Base-by-base conservation (phyloP, 2,329 filamentous ascomycete species). In the Helminthosporium solani region DNA sequence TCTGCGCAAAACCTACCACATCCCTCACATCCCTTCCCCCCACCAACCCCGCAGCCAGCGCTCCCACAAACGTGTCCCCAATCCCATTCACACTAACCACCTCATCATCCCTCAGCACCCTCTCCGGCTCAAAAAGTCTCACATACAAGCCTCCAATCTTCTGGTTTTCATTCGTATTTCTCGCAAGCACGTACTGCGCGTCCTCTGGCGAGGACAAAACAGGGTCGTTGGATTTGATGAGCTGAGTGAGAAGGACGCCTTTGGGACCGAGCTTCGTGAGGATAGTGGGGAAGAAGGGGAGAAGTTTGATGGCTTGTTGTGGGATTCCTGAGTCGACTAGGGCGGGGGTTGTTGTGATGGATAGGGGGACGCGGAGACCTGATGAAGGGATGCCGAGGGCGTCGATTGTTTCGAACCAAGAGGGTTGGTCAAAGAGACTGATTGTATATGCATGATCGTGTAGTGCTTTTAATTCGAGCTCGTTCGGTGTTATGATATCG, bases 51-150 rank as follows among this genome's bases (percentile, higher is more conserved):
- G 90, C 86, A n/a, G 96, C 75, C 45, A 96, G 58, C 12, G 90
- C 86, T 0, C 92, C 94, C 7, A 95, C 76, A 67, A 97, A 91
- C 0, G 94, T 96, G 70, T 99, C 94, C 0, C 94, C 94, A 2
- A 90, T 90, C 0, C 92, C 94, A 66, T 97, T 97, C 8, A 97
- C 92, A 37, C 90, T 96, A 1, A 92, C 83, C 1, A 95, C 78
- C 20, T 94, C 83, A 16, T 79, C 72, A 0, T 74, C 69, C 2
- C 58, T 47, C 5, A 96, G 78, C 14, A 75, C 72, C 64, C 87
- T 83, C 1, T 80, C 81, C 0, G 87, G 76, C 0, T 87, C 82
- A 66, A 89, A 73, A 0, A 85, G 66, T 5, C 83, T 72, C 85
- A 96, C 90, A 63, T 96, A 96, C 2, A 96, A 78, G 0, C 91